Percentiles rank a stretch among this genome's conserved stretches.
These are phyloP conservation scores for Colletotrichum sidae DNA, from an alignment of 2,329 filamentous ascomycete genomes.

Conservation along the genomic window DNA sequence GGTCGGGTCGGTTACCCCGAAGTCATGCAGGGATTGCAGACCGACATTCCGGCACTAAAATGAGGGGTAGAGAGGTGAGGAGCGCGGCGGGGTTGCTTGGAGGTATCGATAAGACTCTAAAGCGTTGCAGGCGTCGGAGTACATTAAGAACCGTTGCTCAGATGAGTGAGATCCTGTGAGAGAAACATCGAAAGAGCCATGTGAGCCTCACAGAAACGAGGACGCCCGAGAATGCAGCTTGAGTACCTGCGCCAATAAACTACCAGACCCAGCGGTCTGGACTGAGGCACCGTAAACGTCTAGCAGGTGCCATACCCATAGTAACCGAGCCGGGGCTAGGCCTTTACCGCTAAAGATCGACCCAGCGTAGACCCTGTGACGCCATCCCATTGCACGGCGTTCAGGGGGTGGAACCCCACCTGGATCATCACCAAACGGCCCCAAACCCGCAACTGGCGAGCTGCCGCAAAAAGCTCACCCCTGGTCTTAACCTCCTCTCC, in stretches of 20 bases:
- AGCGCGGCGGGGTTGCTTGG: conserved; percentile 20
- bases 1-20: too few relatives aligned
- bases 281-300: too few relatives aligned
- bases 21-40: conserved; percentile 19
- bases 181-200: too few relatives aligned
- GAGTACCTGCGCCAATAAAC: not conserved
- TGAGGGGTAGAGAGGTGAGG: conserved; percentile 17
- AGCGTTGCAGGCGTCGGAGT: too few relatives aligned
- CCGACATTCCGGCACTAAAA: conserved; percentile 26
- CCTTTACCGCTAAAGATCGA: conserved; percentile 27
- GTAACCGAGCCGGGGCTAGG: not conserved
- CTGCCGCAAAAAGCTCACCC: not conserved
- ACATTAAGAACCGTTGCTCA: too few relatives aligned
- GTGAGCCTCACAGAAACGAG: too few relatives aligned
- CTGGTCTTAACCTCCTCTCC: too few relatives aligned
- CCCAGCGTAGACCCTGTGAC: conserved; percentile 20
- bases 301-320: too few relatives aligned
- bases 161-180: too few relatives aligned
- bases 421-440: not conserved
- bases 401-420: conserved; percentile 9
- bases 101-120: conserved; percentile 15
- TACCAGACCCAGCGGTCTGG: conserved; percentile 7
- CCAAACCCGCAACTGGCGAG: conserved; percentile 4
- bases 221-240: not conserved
- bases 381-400: conserved; percentile 6